Conservation (phyloP, 495 filamentous ascomycete genomes). For the Chaetomium cochliodes region DNA sequence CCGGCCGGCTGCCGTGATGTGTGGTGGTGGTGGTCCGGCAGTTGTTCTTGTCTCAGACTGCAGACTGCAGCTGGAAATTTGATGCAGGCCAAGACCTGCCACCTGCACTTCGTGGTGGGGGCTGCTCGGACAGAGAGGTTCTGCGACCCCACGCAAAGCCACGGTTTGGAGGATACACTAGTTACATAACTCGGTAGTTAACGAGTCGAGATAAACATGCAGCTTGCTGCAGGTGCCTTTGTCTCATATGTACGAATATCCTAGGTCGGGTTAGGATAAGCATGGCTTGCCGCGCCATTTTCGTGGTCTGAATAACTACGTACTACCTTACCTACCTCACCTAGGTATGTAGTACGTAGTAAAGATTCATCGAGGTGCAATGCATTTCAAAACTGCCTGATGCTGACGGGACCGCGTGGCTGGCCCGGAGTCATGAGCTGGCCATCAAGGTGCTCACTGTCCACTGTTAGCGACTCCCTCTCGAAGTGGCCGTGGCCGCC, state of each 20-base stretch:
- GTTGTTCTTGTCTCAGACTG: not conserved
- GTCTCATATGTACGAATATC: too few species aligned
- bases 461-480: too few species aligned
- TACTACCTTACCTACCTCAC: too few species aligned
- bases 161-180: not conserved
- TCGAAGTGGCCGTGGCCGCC: not conserved
- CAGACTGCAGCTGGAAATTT: not conserved
- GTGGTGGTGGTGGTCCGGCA: not conserved
- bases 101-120: constrained; percentile 1
- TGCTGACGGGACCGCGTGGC: not conserved
- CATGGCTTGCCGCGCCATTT: too few species aligned
- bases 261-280: too few species aligned
- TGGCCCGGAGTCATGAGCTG: not conserved
- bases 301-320: too few species aligned
- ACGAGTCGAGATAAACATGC: too few species aligned
- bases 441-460: constrained; percentile 16
- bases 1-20: not conserved
- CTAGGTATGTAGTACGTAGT: too few species aligned
- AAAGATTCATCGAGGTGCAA: not conserved
- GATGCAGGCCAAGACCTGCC: not conserved
- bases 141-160: not conserved
- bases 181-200: too few species aligned
- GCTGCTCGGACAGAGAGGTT: too few species aligned
- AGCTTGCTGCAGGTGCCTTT: too few species aligned
- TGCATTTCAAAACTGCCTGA: not conserved